Percentiles rank a stretch among this genome's conserved stretches.
phyloP scores from a whole-genome alignment of 129 eudicot genomes.

The Gnaphalium uliginosum region DNA sequence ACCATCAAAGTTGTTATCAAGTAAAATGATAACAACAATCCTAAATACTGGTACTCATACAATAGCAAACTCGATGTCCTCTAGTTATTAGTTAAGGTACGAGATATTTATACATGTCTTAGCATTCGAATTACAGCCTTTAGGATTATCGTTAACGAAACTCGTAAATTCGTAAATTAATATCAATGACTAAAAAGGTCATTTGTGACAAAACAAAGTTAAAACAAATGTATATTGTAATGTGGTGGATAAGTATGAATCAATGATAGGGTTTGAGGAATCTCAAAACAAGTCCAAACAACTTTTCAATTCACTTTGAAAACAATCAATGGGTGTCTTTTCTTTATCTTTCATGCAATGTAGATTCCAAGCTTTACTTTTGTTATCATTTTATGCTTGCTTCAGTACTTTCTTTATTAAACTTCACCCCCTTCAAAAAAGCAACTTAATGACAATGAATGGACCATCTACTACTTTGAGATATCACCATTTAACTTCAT shows the following conservation, averaged over 20 bases:
- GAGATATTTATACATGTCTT: too few relatives aligned
- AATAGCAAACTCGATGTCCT: too few relatives aligned
- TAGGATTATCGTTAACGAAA: too few relatives aligned
- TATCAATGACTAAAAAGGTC: not conserved
- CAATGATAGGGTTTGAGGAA: constrained; percentile 25
- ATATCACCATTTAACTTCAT: constrained; percentile 42
- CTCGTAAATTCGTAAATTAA: too few relatives aligned
- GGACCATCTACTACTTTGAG: constrained; percentile 43
- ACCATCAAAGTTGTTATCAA: too few relatives aligned
- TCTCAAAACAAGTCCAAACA: constrained; percentile 37
- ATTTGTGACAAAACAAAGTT: not conserved
- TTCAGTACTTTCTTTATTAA: constrained; percentile 48
- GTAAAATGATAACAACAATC: too few relatives aligned
- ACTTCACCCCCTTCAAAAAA: constrained; percentile 36
- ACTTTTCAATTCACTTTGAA: constrained; percentile 40
- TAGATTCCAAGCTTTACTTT: constrained; percentile 50
- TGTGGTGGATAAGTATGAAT: not conserved
- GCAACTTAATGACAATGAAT: constrained; percentile 45
- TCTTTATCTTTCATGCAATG: constrained; percentile 49
- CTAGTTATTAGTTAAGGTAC: too few relatives aligned
- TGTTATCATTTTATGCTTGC: constrained; percentile 43
- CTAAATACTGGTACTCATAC: too few relatives aligned
- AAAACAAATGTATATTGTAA: not conserved
- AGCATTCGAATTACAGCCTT: too few relatives aligned
- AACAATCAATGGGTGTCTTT: constrained; percentile 44